These are phyloP conservation scores for Hemisphaericaspora nanyangensis DNA, from an alignment of 805 yeast species.

Conservation along the genomic window DNA sequence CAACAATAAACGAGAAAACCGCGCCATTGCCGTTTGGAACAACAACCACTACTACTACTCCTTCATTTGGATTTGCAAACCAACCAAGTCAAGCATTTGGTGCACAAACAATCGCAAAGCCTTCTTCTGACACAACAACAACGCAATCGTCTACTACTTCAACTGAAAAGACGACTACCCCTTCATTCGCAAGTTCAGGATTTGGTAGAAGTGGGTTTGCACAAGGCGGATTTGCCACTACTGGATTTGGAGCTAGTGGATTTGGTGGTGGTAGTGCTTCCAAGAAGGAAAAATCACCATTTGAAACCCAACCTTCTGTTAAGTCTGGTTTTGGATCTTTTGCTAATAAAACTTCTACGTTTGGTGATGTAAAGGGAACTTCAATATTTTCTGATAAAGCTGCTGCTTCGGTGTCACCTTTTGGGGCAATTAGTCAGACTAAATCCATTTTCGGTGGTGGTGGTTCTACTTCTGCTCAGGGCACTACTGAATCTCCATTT, in stretches of 20 bases:
- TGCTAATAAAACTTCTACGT: slow-evolving; percentile 5
- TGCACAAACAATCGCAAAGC: slow-evolving; percentile 17
- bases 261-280: background rate
- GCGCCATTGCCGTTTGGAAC: no score
- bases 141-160: no score
- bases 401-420: slow-evolving; percentile 10
- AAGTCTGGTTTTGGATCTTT: slow-evolving; percentile 14
- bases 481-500: slow-evolving; percentile 9
- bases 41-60: background rate
- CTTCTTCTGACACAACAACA: no score
- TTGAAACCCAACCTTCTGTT: background rate
- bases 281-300: background rate
- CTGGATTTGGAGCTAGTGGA: slow-evolving; percentile 9
- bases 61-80: slow-evolving; percentile 4
- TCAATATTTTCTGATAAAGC: slow-evolving; percentile 3
- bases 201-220: slow-evolving; percentile 10
- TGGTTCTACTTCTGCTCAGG: background rate
- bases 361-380: slow-evolving; percentile 5
- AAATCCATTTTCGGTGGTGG: slow-evolving; percentile 1
- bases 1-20: background rate
- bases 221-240: slow-evolving; percentile 5
- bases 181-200: slow-evolving; percentile 8
- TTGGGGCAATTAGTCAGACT: slow-evolving; percentile 6
- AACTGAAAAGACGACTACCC: no score
- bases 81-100: slow-evolving; percentile 14